Base-by-base conservation (phyloP, 768 basidiomycete genomes). In the Suillus cothurnatus region DNA sequence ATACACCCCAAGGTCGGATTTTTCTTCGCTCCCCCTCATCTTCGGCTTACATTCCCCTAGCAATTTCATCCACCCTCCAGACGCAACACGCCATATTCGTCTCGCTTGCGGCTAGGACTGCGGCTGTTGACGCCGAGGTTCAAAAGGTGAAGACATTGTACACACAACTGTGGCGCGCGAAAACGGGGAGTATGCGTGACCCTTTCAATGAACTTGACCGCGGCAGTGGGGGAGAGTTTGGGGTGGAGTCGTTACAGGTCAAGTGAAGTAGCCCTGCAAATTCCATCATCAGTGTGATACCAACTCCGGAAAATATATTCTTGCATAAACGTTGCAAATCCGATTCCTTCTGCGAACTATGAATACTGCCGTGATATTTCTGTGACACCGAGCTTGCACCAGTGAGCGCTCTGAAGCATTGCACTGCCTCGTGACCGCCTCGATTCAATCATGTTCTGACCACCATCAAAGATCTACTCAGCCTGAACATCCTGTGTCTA, bases 161-260 rank as follows among this genome's bases (percentile, higher is more conserved):
- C 68, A 90, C 89, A 0, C 90, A 92, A 70, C 78, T 93, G 7
- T 94, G 91, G 91, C 86, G 90, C 15, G 81, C 85, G 21, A 88
- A 88, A 74, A 94, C 90, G 19, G 93, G 93, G 36, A 94, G 92
- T 70, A 87, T 89, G 76, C 81, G 93, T 65, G 92, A 94, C 74
- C 93, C 93, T 9, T 95, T 94, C 73, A 87, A 88, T 68, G 81
- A 82, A 38, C 71, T 76, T 32, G 78, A 79, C 65, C 76, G 79
- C n/a, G 78, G 79, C 2, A 72, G 64, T 43, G 78, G 77, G 14
- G 72, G 73, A 19, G 84, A 84, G 56, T 81, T 85, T 55, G 85
- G 84, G 45, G 71, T 86, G 69, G 75, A 76, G 34, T 70, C 75
- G 0, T 53, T 76, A 58, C 73, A 66, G 8, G 53, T 72, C 55